Percentiles rank a stretch among this genome's conserved stretches.
These are phyloP conservation scores for Paxillus involutus DNA, from an alignment of 768 basidiomycete species.

Conservation along the genomic window DNA sequence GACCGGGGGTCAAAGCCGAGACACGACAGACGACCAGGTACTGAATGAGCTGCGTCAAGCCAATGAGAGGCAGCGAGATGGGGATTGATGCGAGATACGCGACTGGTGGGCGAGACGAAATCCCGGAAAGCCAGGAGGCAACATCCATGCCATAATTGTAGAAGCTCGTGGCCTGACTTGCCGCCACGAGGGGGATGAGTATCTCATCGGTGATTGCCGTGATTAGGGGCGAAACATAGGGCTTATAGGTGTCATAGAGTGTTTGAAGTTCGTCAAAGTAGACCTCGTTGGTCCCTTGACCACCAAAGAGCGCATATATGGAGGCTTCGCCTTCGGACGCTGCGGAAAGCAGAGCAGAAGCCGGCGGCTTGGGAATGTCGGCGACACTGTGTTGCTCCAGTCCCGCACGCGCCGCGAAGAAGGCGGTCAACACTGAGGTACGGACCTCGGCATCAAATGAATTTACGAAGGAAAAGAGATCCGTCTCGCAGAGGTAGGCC, in stretches of 20 bases:
- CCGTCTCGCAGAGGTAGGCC: conserved; percentile 66
- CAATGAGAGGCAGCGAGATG: conserved; percentile 93
- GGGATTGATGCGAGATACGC: conserved; percentile 92
- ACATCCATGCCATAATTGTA: conserved; percentile 85
- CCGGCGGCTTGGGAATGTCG: conserved; percentile 56
- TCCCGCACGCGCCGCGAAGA: conserved; percentile 72
- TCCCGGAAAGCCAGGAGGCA: conserved; percentile 78
- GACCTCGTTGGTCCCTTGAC: conserved; percentile 97
- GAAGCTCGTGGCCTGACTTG: conserved; percentile 54
- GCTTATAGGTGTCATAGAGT: conserved; percentile 88
- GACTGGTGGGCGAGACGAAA: conserved; percentile 67
- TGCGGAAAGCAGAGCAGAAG: conserved; percentile 70
- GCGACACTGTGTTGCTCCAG: conserved; percentile 57
- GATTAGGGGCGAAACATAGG: conserved; percentile 79
- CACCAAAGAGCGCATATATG: conserved; percentile 93
- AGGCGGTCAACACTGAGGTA: conserved; percentile 73
- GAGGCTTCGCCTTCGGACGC: conserved; percentile 62
- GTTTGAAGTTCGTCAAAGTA: conserved; percentile 95
- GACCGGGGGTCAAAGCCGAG: conserved; percentile 71
- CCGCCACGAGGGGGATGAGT: conserved; percentile 68
- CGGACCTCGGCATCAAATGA: conserved; percentile 74
- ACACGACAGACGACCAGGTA: conserved; percentile 83
- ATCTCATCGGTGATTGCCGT: conserved; percentile 59
- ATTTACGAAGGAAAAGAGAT: conserved; percentile 82
- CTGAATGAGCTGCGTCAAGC: conserved; percentile 92